Conservation (phyloP, 2,329 filamentous ascomycete genomes). For the Lasiodiplodia gonubiensis region DNA sequence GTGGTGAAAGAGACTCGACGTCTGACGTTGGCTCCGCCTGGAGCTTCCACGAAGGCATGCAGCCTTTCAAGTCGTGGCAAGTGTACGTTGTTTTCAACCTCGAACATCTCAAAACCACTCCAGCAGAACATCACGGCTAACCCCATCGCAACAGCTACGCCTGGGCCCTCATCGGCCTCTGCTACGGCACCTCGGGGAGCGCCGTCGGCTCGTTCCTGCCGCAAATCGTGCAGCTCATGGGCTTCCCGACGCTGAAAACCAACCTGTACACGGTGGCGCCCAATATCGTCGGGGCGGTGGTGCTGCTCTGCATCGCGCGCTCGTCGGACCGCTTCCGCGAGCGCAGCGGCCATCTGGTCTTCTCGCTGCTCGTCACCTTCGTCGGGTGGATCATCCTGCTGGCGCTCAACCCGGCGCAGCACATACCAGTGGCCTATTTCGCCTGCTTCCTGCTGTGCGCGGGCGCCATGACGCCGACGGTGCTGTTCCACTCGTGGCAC, state of each 20-base stretch:
- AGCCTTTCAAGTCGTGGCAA: slow-evolving; percentile 20
- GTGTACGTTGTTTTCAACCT: background rate
- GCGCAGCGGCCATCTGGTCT: slow-evolving; percentile 17
- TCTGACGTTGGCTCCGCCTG: slow-evolving; percentile 7
- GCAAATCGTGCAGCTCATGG: slow-evolving; percentile 26
- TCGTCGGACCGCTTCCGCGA: slow-evolving; percentile 24
- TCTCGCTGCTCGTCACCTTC: slow-evolving; percentile 24
- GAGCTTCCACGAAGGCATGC: slow-evolving; percentile 21
- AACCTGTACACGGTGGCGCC: slow-evolving; percentile 27
- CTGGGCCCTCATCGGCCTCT: slow-evolving; percentile 20
- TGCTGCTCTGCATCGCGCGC: slow-evolving; percentile 20
- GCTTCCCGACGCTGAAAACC: slow-evolving; percentile 20
- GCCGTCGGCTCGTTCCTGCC: slow-evolving; percentile 29
- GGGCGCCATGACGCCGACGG: slow-evolving; percentile 26
- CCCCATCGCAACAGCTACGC: slow-evolving; percentile 21
- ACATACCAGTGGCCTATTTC: slow-evolving; percentile 14
- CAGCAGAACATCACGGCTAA: too few relatives aligned
- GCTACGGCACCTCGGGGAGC: slow-evolving; percentile 23
- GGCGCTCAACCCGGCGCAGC: slow-evolving; percentile 1
- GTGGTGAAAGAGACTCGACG: slow-evolving; percentile 22
- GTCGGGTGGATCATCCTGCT: slow-evolving; percentile 24
- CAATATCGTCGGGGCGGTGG: slow-evolving; percentile 27
- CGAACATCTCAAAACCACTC: too few relatives aligned
- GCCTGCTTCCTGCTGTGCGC: slow-evolving; percentile 25
- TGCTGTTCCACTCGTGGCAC: slow-evolving; percentile 28